phyloP scores from a whole-genome alignment of 2,329 filamentous ascomycete species.

The Diaporthe sp. region DNA sequence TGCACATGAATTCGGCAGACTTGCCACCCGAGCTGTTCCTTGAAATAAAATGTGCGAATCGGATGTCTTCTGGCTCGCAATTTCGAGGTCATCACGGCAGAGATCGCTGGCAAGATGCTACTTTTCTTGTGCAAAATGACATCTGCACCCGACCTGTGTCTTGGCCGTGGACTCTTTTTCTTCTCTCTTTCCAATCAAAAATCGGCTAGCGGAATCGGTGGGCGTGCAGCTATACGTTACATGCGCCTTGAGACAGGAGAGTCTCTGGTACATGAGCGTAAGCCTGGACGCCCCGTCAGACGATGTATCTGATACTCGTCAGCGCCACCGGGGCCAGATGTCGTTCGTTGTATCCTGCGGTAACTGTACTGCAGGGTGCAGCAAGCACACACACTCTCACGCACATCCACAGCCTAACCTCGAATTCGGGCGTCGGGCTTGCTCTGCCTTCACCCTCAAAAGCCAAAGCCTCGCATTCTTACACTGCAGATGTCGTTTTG shows the following conservation, averaged over 20 bases:
- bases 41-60: constrained; percentile 18
- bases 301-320: constrained; percentile 38
- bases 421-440: constrained; percentile 33
- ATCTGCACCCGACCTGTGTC: constrained; percentile 31
- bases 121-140: constrained; percentile 27
- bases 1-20: constrained; percentile 4
- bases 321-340: constrained; percentile 30
- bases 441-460: constrained; percentile 38
- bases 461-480: constrained; percentile 37
- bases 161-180: constrained; percentile 27
- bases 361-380: constrained; percentile 40
- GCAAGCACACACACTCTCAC: constrained; percentile 33
- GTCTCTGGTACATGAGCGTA: constrained; percentile 34
- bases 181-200: constrained; percentile 18
- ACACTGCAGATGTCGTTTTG: constrained; percentile 32
- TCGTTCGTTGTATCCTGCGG: constrained; percentile 39
- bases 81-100: constrained; percentile 29
- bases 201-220: constrained; percentile 31
- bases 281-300: constrained; percentile 17
- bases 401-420: constrained; percentile 39
- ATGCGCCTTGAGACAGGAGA: constrained; percentile 33
- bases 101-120: constrained; percentile 22
- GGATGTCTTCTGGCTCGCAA: constrained; percentile 19
- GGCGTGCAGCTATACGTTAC: constrained; percentile 38
- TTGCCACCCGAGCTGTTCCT: constrained; percentile 16